Evolutionary conservation across 1,139 yeast genomes (phyloP).

Genomic region (Schizosaccharomyces versatilis): DNA sequence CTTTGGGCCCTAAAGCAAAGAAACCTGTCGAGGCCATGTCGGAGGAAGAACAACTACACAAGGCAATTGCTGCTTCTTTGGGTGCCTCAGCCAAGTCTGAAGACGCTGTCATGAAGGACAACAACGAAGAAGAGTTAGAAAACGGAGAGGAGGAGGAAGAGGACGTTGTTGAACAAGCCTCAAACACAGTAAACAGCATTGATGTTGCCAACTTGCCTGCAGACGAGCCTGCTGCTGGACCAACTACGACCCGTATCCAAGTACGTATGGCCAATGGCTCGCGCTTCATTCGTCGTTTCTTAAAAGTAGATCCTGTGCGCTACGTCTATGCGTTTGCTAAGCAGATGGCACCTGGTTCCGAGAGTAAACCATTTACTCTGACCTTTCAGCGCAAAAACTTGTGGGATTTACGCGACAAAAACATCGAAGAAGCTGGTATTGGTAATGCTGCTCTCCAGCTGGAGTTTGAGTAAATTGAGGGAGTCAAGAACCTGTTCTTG

Average conservation of each 20-base stretch:
- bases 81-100: slow-evolving; percentile 20
- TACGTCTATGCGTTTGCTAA: slow-evolving; percentile 39
- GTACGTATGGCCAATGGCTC: slow-evolving; percentile 64
- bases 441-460: slow-evolving; percentile 61
- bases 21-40: slow-evolving; percentile 25
- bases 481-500: background rate
- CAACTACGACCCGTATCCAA: slow-evolving; percentile 57
- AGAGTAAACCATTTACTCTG: slow-evolving; percentile 33
- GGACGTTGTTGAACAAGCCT: slow-evolving; percentile 14
- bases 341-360: slow-evolving; percentile 27
- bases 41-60: slow-evolving; percentile 67
- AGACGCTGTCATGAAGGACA: slow-evolving; percentile 14
- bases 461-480: slow-evolving; percentile 23
- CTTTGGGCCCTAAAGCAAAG: slow-evolving; percentile 21
- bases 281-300: slow-evolving; percentile 55
- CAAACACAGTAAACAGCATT: slow-evolving; percentile 16
- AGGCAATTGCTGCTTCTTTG: slow-evolving; percentile 53
- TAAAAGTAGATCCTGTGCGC: slow-evolving; percentile 33
- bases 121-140: slow-evolving; percentile 6
- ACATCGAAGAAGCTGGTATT: slow-evolving; percentile 56
- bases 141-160: slow-evolving; percentile 9
- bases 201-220: slow-evolving; percentile 27
- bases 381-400: slow-evolving; percentile 46
- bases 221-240: slow-evolving; percentile 38
- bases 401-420: slow-evolving; percentile 32